These are phyloP conservation scores for Trapa incisa DNA, from an alignment of 345 rosid genomes.

Conservation along the genomic window DNA sequence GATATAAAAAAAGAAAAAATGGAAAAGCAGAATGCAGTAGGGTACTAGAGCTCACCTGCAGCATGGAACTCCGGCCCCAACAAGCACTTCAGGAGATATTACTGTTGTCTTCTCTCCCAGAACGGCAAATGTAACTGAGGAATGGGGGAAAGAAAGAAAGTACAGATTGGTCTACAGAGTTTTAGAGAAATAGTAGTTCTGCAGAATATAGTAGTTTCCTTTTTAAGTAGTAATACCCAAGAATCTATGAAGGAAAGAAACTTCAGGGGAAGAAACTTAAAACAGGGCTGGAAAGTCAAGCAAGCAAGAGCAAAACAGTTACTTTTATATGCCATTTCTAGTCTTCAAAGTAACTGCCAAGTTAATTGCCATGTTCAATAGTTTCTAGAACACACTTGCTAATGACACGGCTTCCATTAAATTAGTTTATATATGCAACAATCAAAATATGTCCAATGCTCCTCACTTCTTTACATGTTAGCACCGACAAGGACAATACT, in stretches of 20 bases:
- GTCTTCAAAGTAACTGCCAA: background rate
- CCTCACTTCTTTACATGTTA: background rate
- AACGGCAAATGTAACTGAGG: slow-evolving; percentile 62
- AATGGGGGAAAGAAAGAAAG: background rate
- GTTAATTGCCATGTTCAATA: background rate
- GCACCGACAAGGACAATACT: background rate
- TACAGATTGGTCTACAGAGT: slow-evolving; percentile 1
- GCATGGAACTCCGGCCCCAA: slow-evolving; percentile 84
- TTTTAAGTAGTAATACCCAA: background rate
- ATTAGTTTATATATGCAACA: background rate
- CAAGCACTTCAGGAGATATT: slow-evolving; percentile 95
- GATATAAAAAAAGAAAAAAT: background rate
- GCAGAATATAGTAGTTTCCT: background rate
- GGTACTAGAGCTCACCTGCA: slow-evolving; percentile 55
- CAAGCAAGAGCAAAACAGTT: background rate
- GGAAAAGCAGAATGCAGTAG: slow-evolving; percentile 14
- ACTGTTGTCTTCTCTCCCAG: slow-evolving; percentile 98
- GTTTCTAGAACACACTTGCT: background rate
- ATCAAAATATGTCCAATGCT: background rate
- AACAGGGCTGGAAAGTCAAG: background rate
- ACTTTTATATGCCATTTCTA: background rate
- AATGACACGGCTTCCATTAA: background rate
- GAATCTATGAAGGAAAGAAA: background rate
- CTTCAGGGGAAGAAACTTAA: background rate
- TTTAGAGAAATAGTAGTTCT: background rate